These are phyloP conservation scores for Trypanosoma cruzi DNA, from an alignment of 208 protist genomes.

Conservation along the genomic window DNA sequence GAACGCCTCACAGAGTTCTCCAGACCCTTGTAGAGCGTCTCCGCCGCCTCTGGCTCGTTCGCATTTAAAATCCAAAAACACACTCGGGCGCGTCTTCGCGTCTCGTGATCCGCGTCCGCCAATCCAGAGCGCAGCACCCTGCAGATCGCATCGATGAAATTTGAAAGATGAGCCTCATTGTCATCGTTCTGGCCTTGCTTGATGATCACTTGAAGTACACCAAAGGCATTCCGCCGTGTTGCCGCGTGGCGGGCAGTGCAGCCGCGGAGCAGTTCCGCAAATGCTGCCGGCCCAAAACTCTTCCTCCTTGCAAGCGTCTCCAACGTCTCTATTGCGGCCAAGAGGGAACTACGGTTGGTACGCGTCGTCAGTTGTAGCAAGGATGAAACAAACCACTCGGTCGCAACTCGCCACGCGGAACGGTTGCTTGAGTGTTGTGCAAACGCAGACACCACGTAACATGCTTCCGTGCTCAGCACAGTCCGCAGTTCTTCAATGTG, in stretches of 20 bases:
- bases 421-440: slow-evolving; percentile 22
- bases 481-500: slow-evolving; percentile 52
- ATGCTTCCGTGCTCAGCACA: slow-evolving; percentile 27
- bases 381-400: slow-evolving; percentile 52
- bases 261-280: slow-evolving; percentile 42
- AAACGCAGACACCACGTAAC: slow-evolving; percentile 24
- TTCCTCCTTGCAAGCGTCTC: slow-evolving; percentile 30
- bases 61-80: slow-evolving; percentile 54
- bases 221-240: slow-evolving; percentile 42
- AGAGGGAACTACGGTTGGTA: slow-evolving; percentile 27
- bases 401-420: slow-evolving; percentile 18
- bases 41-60: slow-evolving; percentile 44
- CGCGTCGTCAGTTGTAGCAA: slow-evolving; percentile 41
- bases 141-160: slow-evolving; percentile 38
- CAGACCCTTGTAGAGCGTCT: slow-evolving; percentile 32
- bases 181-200: slow-evolving; percentile 43
- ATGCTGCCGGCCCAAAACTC: slow-evolving; percentile 43
- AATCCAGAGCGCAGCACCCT: slow-evolving; percentile 41
- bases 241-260: slow-evolving; percentile 38
- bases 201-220: slow-evolving; percentile 39
- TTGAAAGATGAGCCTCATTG: slow-evolving; percentile 28
- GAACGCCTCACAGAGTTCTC: slow-evolving; percentile 27
- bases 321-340: slow-evolving; percentile 35
- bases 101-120: slow-evolving; percentile 46
- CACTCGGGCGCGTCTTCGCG: slow-evolving; percentile 34